Percentiles rank a stretch among this genome's conserved stretches.
Conservation (phyloP, 1,284 basidiomycete species). For the Inonotus obliquus region DNA sequence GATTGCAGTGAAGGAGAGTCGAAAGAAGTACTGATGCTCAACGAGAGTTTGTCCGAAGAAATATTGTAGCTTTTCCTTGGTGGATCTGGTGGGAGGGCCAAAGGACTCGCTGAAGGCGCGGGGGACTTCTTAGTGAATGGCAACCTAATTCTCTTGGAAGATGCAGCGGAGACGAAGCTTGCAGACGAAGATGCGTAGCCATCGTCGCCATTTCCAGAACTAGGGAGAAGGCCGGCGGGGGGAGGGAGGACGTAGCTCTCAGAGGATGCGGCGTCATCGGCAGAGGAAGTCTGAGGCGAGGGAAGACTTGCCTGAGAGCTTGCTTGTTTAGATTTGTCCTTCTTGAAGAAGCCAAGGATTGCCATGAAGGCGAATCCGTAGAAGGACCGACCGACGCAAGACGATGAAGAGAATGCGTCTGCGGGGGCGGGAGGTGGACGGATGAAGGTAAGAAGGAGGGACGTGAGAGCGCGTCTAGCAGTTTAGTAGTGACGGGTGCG, state of each 20-base stretch:
- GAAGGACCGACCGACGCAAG: neutral
- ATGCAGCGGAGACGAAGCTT: slow-evolving; percentile 13
- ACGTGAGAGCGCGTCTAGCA: no score
- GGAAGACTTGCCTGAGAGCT: slow-evolving; percentile 15
- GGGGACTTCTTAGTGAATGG: slow-evolving; percentile 16
- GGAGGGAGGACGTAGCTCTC: slow-evolving; percentile 17
- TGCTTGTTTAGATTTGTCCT: slow-evolving; percentile 16
- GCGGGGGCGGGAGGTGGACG: neutral
- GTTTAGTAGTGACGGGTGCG: no score
- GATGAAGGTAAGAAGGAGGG: neutral
- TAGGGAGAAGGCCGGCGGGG: slow-evolving; percentile 2
- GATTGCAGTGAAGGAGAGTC: slow-evolving; percentile 1
- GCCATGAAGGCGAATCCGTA: slow-evolving; percentile 17
- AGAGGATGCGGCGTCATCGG: slow-evolving; percentile 11
- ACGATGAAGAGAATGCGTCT: slow-evolving; percentile 1
- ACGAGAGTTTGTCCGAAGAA: slow-evolving; percentile 12
- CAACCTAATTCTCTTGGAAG: slow-evolving; percentile 15
- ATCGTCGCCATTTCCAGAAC: slow-evolving; percentile 12
- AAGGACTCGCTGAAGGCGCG: slow-evolving; percentile 5
- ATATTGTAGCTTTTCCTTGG: neutral
- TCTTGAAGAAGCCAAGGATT: slow-evolving; percentile 21
- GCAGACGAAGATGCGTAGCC: slow-evolving; percentile 13
- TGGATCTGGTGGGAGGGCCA: neutral
- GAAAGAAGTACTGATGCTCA: slow-evolving; percentile 7
- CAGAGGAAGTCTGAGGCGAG: slow-evolving; percentile 1